A percentile compares a stretch with the other conserved stretches of the same genome.
Evolutionary conservation across 169 alveolate genomes (phyloP).

Genomic region (Plasmodium cynomolgi): DNA sequence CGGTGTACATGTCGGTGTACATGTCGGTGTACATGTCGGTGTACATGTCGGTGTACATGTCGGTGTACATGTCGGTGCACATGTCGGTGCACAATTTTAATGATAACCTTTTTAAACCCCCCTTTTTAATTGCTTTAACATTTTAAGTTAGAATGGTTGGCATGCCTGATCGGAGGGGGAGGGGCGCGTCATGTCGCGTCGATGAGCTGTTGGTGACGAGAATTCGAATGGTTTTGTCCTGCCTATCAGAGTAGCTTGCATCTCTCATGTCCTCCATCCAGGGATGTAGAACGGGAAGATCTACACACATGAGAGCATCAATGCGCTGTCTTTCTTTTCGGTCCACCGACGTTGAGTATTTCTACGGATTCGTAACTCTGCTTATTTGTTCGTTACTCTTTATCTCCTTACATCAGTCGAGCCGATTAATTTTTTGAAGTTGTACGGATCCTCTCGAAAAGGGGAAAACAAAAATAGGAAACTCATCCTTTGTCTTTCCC

Average conservation of each 20-base stretch:
- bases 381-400: no score
- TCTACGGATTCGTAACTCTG: no score
- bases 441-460: no score
- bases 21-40: neutral
- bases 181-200: neutral
- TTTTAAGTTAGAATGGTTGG: neutral
- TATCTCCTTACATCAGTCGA: no score
- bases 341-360: no score
- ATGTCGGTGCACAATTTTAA: constrained; percentile 10
- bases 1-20: neutral
- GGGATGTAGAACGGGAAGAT: neutral
- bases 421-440: no score
- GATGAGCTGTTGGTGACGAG: neutral
- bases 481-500: no score
- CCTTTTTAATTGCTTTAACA: constrained; percentile 48
- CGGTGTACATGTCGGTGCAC: neutral
- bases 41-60: neutral
- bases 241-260: neutral
- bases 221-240: no score
- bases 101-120: constrained; percentile 52
- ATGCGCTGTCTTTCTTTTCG: no score
- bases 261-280: neutral
- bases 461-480: no score
- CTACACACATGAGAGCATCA: no score
- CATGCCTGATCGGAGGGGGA: neutral